Conservation (phyloP, 345 rosid genomes). For the Kernera saxatilis region DNA sequence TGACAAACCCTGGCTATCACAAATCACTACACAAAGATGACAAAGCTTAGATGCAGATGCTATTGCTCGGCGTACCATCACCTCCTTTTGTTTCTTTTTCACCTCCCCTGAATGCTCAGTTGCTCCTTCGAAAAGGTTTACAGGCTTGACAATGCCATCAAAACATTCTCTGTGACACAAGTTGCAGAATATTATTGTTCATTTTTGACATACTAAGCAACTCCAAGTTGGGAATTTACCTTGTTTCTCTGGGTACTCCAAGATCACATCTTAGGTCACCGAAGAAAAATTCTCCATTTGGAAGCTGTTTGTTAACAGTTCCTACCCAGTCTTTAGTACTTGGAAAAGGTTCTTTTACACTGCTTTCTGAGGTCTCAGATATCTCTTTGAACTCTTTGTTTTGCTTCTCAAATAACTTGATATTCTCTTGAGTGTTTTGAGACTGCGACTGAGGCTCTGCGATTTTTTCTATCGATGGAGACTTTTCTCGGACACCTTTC, state of each 20-base stretch:
- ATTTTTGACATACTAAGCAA: conserved; percentile 4
- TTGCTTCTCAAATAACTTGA: conserved; percentile 32
- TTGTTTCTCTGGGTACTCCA: conserved; percentile 26
- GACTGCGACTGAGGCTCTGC: conserved; percentile 37
- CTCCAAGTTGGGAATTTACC: conserved; percentile 32
- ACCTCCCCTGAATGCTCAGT: background rate
- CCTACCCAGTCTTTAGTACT: conserved; percentile 37
- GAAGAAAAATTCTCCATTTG: conserved; percentile 7
- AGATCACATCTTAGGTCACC: conserved; percentile 26
- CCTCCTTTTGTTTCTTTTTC: background rate
- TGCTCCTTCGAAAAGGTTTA: background rate
- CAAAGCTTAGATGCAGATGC: background rate
- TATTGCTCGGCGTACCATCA: background rate
- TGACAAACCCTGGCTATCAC: conserved; percentile 12
- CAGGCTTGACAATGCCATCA: conserved; percentile 31
- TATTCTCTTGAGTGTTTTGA: conserved; percentile 31
- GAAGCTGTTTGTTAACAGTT: conserved; percentile 25
- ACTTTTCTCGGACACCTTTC: conserved; percentile 38
- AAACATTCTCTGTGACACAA: conserved; percentile 30
- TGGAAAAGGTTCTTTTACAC: conserved; percentile 30
- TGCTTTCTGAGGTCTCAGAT: conserved; percentile 32
- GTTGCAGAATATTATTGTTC: background rate
- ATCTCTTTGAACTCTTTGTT: conserved; percentile 45
- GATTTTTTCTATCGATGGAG: conserved; percentile 28
- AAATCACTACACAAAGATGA: conserved; percentile 10